These are phyloP conservation scores for Neophaeococcomyces aloes DNA, from an alignment of 2,329 filamentous ascomycete species.

Conservation along the genomic window DNA sequence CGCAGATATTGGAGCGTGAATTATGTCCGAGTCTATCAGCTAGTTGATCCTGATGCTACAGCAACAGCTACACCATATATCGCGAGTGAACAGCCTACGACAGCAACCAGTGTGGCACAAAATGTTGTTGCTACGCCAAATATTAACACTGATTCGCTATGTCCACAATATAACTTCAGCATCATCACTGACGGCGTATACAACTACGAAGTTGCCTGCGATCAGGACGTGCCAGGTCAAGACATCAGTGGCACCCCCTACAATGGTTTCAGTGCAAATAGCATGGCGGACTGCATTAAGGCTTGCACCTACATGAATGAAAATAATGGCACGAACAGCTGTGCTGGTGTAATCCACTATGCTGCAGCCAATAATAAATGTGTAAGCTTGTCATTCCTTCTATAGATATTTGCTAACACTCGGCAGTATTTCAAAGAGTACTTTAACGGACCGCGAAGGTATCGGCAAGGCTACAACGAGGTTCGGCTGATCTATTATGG, in stretches of 20 bases:
- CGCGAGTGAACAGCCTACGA: constrained; percentile 15
- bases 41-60: constrained; percentile 10
- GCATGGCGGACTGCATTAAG: constrained; percentile 15
- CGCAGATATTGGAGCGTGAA: constrained; percentile 18
- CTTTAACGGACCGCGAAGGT: constrained; percentile 6
- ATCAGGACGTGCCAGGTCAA: constrained; percentile 12
- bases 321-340: constrained; percentile 14
- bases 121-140: constrained; percentile 9
- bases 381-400: background rate
- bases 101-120: constrained; percentile 5
- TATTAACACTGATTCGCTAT: constrained; percentile 10
- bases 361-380: background rate
- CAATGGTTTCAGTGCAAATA: constrained; percentile 10
- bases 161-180: constrained; percentile 18
- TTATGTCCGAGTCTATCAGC: constrained; percentile 19
- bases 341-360: constrained; percentile 14
- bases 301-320: constrained; percentile 18
- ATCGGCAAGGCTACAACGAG: constrained; percentile 10
- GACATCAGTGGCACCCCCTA: constrained; percentile 13
- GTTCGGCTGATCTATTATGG: constrained; percentile 18
- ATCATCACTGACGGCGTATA: constrained; percentile 12
- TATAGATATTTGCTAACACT: background rate
- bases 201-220: constrained; percentile 18
- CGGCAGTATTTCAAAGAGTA: constrained; percentile 17
- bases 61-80: constrained; percentile 13